Base-by-base conservation (phyloP, 148 eudicot genomes). In the Suaeda aralocaspica region DNA sequence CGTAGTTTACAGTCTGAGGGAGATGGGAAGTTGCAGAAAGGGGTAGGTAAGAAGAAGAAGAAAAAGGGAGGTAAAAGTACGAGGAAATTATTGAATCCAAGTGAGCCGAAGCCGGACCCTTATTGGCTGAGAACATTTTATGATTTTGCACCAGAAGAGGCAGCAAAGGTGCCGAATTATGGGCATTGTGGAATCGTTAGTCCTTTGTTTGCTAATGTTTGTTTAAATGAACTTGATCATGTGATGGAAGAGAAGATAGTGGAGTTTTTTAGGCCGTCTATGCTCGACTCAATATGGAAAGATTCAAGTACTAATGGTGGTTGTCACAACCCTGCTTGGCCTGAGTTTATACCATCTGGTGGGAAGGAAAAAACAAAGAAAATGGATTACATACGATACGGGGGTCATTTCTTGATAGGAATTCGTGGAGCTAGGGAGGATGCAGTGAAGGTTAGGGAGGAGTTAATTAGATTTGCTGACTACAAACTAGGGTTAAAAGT, bases 61-160 rank as follows among this genome's bases (percentile, higher is more conserved):
- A 83, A 66, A 58, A 89, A 78, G 75, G 77, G 72, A 42, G 84
- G 68, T 72, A 77, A 78, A 46, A 84, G 78, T 31, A 83, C 63
- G 77, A 86, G 87, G 78, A 87, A 79, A 72, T 68, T 87, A 79
- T 72, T 91, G 83, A 75, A 75, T 64, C 85, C 85, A 36, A 78
- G 89, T 82, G 99, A 89, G 80, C 92, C 99, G 2, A 94, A 91
- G 61, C 99, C 97, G 2, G 97, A 94, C 66, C 99, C 97, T 0
- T 94, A 89, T 82, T 94, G 99, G 99, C 73, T 94, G 50, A 80
- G 93, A 68, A 77, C 84, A 26, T 94, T 94, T 66, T 89, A 72
- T 67, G 81, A 81, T 72, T 94, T 94, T 71, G 89, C 99, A 11
- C 99, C 99, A 0, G 83, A 83, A 69, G 99, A 94, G 75, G 99